phyloP scores from a whole-genome alignment of 1,284 basidiomycete genomes.

The Cryptococcus sp. region DNA sequence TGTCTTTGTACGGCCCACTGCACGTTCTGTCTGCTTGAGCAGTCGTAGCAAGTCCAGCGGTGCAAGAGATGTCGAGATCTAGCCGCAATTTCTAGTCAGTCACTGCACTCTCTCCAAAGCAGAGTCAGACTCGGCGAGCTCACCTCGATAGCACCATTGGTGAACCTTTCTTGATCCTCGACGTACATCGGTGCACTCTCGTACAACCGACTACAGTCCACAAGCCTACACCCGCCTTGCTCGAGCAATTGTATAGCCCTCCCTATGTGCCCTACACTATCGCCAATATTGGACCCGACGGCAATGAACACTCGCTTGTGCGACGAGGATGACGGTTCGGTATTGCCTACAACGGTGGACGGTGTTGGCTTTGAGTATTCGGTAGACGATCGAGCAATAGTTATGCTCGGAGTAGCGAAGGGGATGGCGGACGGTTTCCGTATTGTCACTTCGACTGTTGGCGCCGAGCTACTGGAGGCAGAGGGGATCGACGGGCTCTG shows the following conservation, averaged over 20 bases:
- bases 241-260: conserved; percentile 60
- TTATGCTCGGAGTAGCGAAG: conserved; percentile 68
- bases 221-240: conserved; percentile 55
- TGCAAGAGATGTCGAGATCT: conserved; percentile 73
- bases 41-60: conserved; percentile 66
- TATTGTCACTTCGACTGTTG: conserved; percentile 61
- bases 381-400: conserved; percentile 60
- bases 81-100: neutral
- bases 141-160: conserved; percentile 88
- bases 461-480: conserved; percentile 28
- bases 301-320: conserved; percentile 64
- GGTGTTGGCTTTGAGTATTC: conserved; percentile 35
- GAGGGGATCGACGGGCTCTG: conserved; percentile 29
- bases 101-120: neutral
- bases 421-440: conserved; percentile 77
- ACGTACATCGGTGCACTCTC: conserved; percentile 96
- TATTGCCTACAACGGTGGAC: neutral
- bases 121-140: conserved; percentile 36
- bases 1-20: conserved; percentile 78
- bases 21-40: conserved; percentile 73
- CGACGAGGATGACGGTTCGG: neutral
- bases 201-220: conserved; percentile 89
- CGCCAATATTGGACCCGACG: conserved; percentile 88
- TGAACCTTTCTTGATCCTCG: conserved; percentile 81
- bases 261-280: conserved; percentile 82